Evolutionary conservation across 176 grass and related monocot genomes (phyloP).

Genomic region (Zoysia japonica): DNA sequence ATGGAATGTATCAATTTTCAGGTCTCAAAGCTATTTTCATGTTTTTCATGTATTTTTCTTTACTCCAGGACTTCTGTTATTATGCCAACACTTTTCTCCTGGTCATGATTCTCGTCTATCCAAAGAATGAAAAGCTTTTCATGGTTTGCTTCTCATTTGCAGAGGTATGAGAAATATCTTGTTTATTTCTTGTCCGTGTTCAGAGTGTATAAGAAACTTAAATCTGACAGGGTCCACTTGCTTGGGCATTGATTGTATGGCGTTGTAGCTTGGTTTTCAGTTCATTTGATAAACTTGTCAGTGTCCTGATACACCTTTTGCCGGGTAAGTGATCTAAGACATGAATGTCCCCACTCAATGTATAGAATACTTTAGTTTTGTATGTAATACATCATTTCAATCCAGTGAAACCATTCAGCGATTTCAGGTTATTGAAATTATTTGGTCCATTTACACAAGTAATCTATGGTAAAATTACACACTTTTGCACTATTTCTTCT

Average conservation of each 20-base stretch:
- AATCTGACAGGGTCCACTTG: conserved; percentile 78
- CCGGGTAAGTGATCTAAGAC: conserved; percentile 63
- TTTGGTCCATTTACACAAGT: not conserved
- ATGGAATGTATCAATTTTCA: not conserved
- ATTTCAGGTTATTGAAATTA: not conserved
- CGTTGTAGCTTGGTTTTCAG: conserved; percentile 96
- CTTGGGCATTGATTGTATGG: conserved; percentile 99
- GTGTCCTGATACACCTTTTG: conserved; percentile 97
- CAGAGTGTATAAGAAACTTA: conserved; percentile 30
- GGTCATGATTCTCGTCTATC: conserved; percentile 92
- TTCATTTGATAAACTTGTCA: conserved; percentile 96
- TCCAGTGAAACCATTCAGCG: conserved; percentile 5
- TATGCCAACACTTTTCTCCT: conserved; percentile 98
- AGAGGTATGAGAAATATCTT: conserved; percentile 66
- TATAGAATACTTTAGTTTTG: not conserved
- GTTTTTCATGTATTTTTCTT: conserved; percentile 13
- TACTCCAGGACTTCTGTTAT: conserved; percentile 91
- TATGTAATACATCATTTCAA: not conserved
- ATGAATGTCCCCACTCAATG: not conserved
- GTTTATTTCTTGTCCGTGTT: not conserved
- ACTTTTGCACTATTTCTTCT: not conserved
- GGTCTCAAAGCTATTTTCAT: not conserved
- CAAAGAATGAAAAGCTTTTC: conserved; percentile 97
- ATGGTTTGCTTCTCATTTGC: conserved; percentile 99
- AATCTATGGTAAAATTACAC: not conserved